A percentile compares a stretch with the other conserved stretches of the same genome.
These are phyloP conservation scores for Elymus sibiricus DNA, from an alignment of 176 grass and related monocot species.

Conservation along the genomic window DNA sequence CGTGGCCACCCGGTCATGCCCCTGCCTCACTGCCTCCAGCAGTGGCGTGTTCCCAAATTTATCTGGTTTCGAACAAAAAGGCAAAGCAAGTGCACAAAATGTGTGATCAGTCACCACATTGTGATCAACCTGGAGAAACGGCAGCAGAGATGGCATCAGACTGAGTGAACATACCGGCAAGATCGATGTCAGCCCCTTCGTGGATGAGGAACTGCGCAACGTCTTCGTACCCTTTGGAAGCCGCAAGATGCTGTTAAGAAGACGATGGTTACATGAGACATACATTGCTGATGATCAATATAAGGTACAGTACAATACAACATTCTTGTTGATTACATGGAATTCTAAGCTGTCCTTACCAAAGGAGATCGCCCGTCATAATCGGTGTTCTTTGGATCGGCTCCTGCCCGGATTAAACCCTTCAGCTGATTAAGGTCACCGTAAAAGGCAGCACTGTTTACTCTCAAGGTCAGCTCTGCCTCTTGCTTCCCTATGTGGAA, in stretches of 20 bases:
- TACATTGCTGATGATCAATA: not conserved
- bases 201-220: slow-evolving; percentile 66
- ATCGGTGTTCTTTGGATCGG: slow-evolving; percentile 79
- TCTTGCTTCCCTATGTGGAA: slow-evolving; percentile 94
- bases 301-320: not conserved
- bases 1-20: slow-evolving; percentile 66
- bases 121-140: not conserved
- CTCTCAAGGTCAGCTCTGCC: slow-evolving; percentile 73
- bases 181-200: slow-evolving; percentile 76
- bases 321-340: not conserved
- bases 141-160: not conserved
- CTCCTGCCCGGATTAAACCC: slow-evolving; percentile 76
- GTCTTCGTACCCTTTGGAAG: slow-evolving; percentile 73
- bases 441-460: slow-evolving; percentile 80
- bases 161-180: slow-evolving; percentile 38
- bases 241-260: slow-evolving; percentile 76
- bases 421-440: slow-evolving; percentile 80
- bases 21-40: slow-evolving; percentile 74
- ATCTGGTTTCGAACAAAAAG: slow-evolving; percentile 37
- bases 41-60: slow-evolving; percentile 91
- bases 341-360: slow-evolving; percentile 27
- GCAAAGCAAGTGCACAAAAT: not conserved
- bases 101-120: not conserved
- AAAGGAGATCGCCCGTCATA: slow-evolving; percentile 88
- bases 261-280: not conserved